Evolutionary conservation across 2,329 filamentous ascomycete genomes (phyloP).

Genomic region (Bipolaris gigantea): DNA sequence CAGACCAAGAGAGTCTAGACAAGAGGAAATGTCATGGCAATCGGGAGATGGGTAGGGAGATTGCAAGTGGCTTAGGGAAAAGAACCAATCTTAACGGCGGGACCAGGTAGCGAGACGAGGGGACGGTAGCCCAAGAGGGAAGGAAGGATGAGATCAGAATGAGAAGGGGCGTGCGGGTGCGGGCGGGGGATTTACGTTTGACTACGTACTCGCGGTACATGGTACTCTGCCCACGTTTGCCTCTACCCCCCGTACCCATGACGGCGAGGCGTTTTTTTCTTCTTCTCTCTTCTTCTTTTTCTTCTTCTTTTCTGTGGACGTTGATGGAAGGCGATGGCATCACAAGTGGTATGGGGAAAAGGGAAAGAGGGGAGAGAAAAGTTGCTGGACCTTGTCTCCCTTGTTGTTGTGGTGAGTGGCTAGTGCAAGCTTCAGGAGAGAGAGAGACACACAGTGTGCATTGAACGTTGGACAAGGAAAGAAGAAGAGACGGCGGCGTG

Average conservation of each 20-base stretch:
- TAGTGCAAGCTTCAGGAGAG: slow-evolving; percentile 19
- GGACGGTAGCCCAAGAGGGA: slow-evolving; percentile 9
- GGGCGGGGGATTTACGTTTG: no score
- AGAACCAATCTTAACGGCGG: slow-evolving; percentile 14
- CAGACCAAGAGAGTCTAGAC: not conserved
- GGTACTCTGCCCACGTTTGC: no score
- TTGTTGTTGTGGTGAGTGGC: slow-evolving; percentile 7
- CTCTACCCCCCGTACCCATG: slow-evolving; percentile 4
- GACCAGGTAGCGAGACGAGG: slow-evolving; percentile 17
- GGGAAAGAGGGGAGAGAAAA: no score
- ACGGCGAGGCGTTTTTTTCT: slow-evolving; percentile 10
- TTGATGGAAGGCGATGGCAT: no score
- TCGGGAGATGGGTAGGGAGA: not conserved
- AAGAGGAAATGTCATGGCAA: slow-evolving; percentile 6
- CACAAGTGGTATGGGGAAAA: no score
- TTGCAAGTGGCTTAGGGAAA: slow-evolving; percentile 4
- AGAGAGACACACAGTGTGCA: not conserved
- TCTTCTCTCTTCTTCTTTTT: no score
- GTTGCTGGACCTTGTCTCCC: no score
- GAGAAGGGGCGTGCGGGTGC: no score
- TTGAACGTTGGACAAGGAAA: not conserved
- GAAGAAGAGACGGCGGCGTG: not conserved
- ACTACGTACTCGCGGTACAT: no score
- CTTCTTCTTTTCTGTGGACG: not conserved
- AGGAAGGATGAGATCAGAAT: slow-evolving; percentile 11